Conservation (phyloP, 768 basidiomycete genomes). For the Suillus subaureus region DNA sequence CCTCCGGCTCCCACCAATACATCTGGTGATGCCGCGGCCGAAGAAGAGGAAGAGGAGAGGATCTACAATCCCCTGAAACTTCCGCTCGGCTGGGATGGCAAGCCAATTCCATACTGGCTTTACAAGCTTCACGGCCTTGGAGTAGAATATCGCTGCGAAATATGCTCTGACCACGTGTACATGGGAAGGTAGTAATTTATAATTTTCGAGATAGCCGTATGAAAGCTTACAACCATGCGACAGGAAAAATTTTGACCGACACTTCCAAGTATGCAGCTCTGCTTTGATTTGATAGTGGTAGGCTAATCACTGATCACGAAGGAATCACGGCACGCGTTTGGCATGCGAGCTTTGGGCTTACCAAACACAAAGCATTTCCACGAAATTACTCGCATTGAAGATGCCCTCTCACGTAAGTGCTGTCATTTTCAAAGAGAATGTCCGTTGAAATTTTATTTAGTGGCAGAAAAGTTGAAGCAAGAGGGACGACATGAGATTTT, state of each 20-base stretch:
- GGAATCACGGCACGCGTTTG: slow-evolving; percentile 97
- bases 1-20: slow-evolving; percentile 50
- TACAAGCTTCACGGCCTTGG: slow-evolving; percentile 98
- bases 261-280: slow-evolving; percentile 72
- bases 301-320: slow-evolving; percentile 35
- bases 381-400: slow-evolving; percentile 96
- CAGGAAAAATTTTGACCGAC: slow-evolving; percentile 95
- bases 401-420: slow-evolving; percentile 87
- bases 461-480: slow-evolving; percentile 96
- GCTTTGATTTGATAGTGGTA: slow-evolving; percentile 6
- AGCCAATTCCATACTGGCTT: slow-evolving; percentile 98
- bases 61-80: slow-evolving; percentile 98
- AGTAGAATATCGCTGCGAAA: slow-evolving; percentile 97
- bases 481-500: slow-evolving; percentile 96
- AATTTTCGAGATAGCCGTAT: slow-evolving; percentile 2
- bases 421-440: slow-evolving; percentile 1
- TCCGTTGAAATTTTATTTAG: slow-evolving; percentile 40
- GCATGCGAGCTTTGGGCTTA: slow-evolving; percentile 95
- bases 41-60: slow-evolving; percentile 93
- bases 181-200: slow-evolving; percentile 74
- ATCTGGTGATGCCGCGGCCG: slow-evolving; percentile 57
- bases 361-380: slow-evolving; percentile 99
- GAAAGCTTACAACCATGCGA: slow-evolving; percentile 20
- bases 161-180: slow-evolving; percentile 95
- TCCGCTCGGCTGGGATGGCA: slow-evolving; percentile 97